Percentiles rank a stretch among this genome's conserved stretches.
These are phyloP conservation scores for Apiospora arundinis DNA, from an alignment of 2,329 filamentous ascomycete genomes.

Conservation along the genomic window DNA sequence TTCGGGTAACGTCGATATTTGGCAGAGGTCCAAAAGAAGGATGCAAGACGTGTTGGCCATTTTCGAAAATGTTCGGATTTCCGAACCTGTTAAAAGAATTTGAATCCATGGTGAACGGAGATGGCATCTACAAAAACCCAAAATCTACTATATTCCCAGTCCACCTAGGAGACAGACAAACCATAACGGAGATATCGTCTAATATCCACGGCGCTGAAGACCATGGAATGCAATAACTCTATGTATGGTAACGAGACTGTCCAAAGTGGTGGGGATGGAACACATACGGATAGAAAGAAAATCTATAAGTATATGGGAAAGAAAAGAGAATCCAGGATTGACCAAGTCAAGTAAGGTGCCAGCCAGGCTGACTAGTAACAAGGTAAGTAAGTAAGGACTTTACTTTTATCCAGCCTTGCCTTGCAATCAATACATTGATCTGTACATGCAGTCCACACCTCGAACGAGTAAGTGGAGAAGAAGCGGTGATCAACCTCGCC, in stretches of 20 bases:
- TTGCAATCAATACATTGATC: background rate
- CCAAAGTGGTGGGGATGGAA: background rate
- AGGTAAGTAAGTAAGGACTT: background rate
- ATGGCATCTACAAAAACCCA: background rate
- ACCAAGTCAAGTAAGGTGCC: background rate
- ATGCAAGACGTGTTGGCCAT: background rate
- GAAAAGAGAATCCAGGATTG: background rate
- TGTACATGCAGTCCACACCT: background rate
- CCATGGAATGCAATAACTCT: background rate
- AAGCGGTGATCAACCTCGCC: conserved; percentile 4
- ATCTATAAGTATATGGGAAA: background rate
- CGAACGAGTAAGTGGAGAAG: conserved; percentile 17
- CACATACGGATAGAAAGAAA: background rate
- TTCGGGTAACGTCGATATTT: background rate
- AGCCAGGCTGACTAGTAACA: conserved; percentile 11
- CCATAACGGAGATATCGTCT: background rate
- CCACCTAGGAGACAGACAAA: background rate
- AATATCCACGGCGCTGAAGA: background rate
- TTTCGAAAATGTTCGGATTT: no score
- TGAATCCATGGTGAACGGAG: background rate
- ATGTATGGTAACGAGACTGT: background rate
- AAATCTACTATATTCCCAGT: background rate
- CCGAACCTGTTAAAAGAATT: background rate
- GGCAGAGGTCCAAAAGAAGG: background rate
- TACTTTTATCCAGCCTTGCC: conserved; percentile 2